phyloP scores from a whole-genome alignment of 495 filamentous ascomycete species.

The Chaetomium tenue region DNA sequence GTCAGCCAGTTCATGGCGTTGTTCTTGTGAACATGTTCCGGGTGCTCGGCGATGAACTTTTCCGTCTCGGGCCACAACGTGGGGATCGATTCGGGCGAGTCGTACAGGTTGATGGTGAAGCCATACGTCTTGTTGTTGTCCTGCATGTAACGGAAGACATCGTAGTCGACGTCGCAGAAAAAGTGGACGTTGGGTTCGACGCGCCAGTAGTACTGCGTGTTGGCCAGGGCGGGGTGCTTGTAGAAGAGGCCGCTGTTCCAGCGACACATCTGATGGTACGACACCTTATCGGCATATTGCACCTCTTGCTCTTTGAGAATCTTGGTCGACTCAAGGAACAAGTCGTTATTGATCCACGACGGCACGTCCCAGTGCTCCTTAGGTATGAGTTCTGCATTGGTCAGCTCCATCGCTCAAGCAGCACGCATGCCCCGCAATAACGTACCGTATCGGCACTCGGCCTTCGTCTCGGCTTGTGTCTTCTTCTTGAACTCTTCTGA shows the following conservation, averaged over 20 bases:
- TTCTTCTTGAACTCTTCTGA: slow-evolving; percentile 84
- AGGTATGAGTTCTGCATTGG: slow-evolving; percentile 69
- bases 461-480: slow-evolving; percentile 78
- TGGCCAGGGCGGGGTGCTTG: slow-evolving; percentile 81
- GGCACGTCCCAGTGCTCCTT: slow-evolving; percentile 93
- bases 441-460: slow-evolving; percentile 78
- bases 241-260: slow-evolving; percentile 99
- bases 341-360: slow-evolving; percentile 82
- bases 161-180: slow-evolving; percentile 99
- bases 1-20: slow-evolving; percentile 86
- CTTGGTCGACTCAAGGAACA: slow-evolving; percentile 80
- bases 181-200: slow-evolving; percentile 99
- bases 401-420: slow-evolving; percentile 15
- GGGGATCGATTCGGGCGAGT: slow-evolving; percentile 78
- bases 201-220: slow-evolving; percentile 94
- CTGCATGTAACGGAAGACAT: slow-evolving; percentile 97
- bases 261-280: slow-evolving; percentile 98
- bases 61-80: slow-evolving; percentile 93
- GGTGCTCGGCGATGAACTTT: slow-evolving; percentile 82
- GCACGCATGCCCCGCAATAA: background rate
- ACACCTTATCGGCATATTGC: slow-evolving; percentile 82
- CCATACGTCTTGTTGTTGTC: slow-evolving; percentile 98
- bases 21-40: slow-evolving; percentile 74
- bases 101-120: slow-evolving; percentile 97
- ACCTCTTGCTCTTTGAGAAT: slow-evolving; percentile 80